Evolutionary conservation across 1,139 yeast genomes (phyloP).

Genomic region (Protomyces gravidus): DNA sequence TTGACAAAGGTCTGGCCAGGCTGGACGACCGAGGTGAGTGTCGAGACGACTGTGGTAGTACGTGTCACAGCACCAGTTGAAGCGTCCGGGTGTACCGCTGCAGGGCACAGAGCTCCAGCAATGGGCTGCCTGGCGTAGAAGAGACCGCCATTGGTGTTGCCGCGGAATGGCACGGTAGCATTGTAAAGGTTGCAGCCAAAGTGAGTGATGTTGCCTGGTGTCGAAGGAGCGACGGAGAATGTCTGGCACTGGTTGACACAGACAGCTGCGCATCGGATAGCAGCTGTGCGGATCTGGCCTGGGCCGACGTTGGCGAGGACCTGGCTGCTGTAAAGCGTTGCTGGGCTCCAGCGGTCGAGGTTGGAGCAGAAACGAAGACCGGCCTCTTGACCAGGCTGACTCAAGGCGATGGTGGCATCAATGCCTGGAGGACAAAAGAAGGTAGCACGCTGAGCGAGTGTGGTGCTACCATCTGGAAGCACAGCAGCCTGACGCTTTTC

Average conservation of each 20-base stretch:
- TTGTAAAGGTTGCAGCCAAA: slow-evolving; percentile 28
- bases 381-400: slow-evolving; percentile 10
- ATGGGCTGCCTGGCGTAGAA: slow-evolving; percentile 18
- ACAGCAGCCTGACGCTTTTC: slow-evolving; percentile 15
- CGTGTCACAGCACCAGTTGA: slow-evolving; percentile 3
- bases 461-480: slow-evolving; percentile 9
- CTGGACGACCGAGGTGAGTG: slow-evolving; percentile 20
- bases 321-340: slow-evolving; percentile 12
- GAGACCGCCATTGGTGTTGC: slow-evolving; percentile 28
- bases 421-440: slow-evolving; percentile 28
- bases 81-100: not conserved
- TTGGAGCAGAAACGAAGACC: slow-evolving; percentile 26
- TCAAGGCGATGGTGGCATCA: slow-evolving; percentile 21
- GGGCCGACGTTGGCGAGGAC: slow-evolving; percentile 17
- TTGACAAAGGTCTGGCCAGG: not conserved
- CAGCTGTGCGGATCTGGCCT: slow-evolving; percentile 21
- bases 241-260: slow-evolving; percentile 21
- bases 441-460: slow-evolving; percentile 15
- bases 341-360: slow-evolving; percentile 25
- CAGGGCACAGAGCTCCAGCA: slow-evolving; percentile 22
- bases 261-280: slow-evolving; percentile 18
- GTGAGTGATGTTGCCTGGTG: slow-evolving; percentile 21
- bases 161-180: slow-evolving; percentile 25
- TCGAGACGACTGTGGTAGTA: slow-evolving; percentile 14
- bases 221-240: slow-evolving; percentile 24